Base-by-base conservation (phyloP, 441 rosid species). In the Adansonia rubrostipa region DNA sequence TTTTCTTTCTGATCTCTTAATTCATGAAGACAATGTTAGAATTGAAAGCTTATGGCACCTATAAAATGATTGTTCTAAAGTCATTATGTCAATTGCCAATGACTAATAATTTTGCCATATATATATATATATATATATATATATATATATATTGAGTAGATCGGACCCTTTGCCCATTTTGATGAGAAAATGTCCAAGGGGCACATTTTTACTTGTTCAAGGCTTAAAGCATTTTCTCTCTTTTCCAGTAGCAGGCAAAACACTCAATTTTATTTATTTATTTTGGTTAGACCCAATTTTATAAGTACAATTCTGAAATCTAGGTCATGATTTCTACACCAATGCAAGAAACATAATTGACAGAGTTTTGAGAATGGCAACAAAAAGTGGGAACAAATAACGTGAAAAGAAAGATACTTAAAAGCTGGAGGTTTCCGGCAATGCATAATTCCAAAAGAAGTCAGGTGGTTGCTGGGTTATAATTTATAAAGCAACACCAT, bases 391-490 rank as follows among this genome's bases (percentile, higher is more conserved):
- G 64, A 10, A 24, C 24, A 22, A 28, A 28, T 13, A 14, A 58
- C 9, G 64, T 9, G 33, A 58, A 9, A 58, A 20, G 13, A 9
- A 58, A 58, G 63, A 19, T 19, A 19, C 1, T 2, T 17, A 19
- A 19, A 8, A 58, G 64, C 8, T 54, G 62, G 10, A 19, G 24
- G 51, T 15, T 6, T 14, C n/a, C 33, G 57, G 47, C 47, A 51
- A 51, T 51, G 63, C 28, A 58, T 58, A 20, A 58, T 19, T 0
- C 28, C 28, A 58, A 58, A 53, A 19, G 11, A 22, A 22, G 6
- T 22, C 13, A 4, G 33, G 80, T 78, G 50, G 80, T 28, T 28
- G 33, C 33, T 28, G 73, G 67, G 73, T 65, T 48, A 11, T 19
- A 40, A 40, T 40, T 40, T 4, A 40, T 0, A 3, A 22, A 20